Base-by-base conservation (phyloP, 352 stramenopile species). In the Aphanomyces cochlioides region DNA sequence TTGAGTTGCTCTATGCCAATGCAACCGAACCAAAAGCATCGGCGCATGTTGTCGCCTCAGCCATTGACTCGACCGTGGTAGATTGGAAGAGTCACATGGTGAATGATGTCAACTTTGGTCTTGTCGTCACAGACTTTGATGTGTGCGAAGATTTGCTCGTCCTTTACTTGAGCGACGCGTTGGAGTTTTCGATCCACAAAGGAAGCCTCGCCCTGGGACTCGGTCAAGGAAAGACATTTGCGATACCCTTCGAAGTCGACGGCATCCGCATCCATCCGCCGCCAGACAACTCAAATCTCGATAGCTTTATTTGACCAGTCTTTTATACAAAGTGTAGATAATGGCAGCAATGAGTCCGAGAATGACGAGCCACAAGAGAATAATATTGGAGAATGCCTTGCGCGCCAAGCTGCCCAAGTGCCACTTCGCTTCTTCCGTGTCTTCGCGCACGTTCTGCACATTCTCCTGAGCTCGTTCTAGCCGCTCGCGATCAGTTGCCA, bases 321-420 rank as follows among this genome's bases (percentile, higher is more conserved):
- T 19, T n/a, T 61, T 61, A 37, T 61, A 61, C 15, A 61, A 17
- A 40, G 21, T 37, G 61, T 61, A 50, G 47, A 36, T 21, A 53
- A 93, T 93, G 64, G 87, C 73, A 8, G 88, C 77, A 41, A 77
- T 68, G 54, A 95, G 78, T 1, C 81, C 83, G 48, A 91, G 74
- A 66, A 95, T 90, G 70, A 95, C 80, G 72, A 90, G 75, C 76
- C 92, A 95, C 19, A 95, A 74, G 50, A 85, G 74, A 47, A 89
- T 13, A 73, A 95, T 90, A 75, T 92, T 82, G 59, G 77, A 82
- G 28, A 82, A 76, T 73, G 83, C 83, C 79, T 95, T 95, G 71
- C 83, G 89, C 76, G 89, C 88, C 66, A 93, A 83, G 58, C 87
- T 95, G 61, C 79, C 82, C 38, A 95, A 68, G 75, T 95, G 82